Conservation (phyloP, 495 filamentous ascomycete genomes). For the Darksidea phi region DNA sequence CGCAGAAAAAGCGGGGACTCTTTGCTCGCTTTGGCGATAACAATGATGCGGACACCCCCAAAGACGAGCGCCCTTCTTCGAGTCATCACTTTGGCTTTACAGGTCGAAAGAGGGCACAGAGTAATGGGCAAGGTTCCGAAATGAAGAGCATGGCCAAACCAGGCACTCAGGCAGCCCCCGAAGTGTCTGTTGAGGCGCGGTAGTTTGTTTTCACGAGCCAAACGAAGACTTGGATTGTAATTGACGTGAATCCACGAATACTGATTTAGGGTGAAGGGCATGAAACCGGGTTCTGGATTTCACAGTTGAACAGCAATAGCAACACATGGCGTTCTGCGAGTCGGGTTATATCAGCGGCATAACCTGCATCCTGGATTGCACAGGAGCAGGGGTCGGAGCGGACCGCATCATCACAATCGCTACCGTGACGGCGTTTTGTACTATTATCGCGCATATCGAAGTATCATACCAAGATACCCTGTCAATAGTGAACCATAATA, state of each 20-base stretch:
- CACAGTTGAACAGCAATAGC: not conserved
- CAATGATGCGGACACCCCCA: constrained; percentile 39
- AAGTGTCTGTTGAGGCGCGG: constrained; percentile 19
- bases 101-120: constrained; percentile 71
- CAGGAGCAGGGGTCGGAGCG: not conserved
- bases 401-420: constrained; percentile 4
- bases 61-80: constrained; percentile 43
- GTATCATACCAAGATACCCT: not conserved
- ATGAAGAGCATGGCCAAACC: constrained; percentile 37
- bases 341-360: not conserved
- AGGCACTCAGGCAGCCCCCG: constrained; percentile 2
- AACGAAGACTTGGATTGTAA: no score
- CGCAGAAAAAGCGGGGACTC: constrained; percentile 72
- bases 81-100: constrained; percentile 64
- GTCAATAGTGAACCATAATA: not conserved
- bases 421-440: constrained; percentile 2
- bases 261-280: no score
- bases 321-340: not conserved
- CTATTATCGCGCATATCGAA: not conserved
- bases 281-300: not conserved
- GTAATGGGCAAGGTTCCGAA: constrained; percentile 62
- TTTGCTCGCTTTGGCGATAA: constrained; percentile 81
- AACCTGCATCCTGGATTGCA: not conserved
- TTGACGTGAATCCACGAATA: no score
- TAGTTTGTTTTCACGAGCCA: not conserved